Conservation (phyloP, 345 rosid genomes). For the Syzygium aqueum region DNA sequence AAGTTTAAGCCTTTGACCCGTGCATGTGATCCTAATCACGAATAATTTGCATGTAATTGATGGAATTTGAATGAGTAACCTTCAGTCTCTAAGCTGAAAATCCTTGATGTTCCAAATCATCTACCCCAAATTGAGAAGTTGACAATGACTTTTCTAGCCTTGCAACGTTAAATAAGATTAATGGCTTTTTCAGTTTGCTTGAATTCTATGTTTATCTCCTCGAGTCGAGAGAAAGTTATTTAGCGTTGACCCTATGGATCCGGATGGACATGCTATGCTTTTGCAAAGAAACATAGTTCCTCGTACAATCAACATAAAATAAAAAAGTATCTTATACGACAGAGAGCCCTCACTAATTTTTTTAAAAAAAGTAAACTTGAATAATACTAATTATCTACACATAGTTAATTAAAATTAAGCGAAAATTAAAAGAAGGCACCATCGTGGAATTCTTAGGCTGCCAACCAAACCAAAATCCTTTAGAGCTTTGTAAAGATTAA, state of each 20-base stretch:
- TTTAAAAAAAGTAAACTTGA: no score
- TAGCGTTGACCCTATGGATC: background rate
- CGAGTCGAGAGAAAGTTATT: background rate
- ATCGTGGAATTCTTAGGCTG: background rate
- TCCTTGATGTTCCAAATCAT: background rate
- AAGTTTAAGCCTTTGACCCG: background rate
- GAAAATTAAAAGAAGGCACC: background rate
- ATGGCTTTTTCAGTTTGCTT: no score
- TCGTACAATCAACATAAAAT: background rate
- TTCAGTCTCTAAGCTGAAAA: fast-evolving
- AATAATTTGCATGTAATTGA: background rate
- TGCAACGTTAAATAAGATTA: no score
- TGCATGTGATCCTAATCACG: fast-evolving
- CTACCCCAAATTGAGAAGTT: background rate
- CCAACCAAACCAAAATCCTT: background rate
- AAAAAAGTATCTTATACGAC: background rate
- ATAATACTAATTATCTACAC: no score
- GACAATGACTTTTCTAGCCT: background rate
- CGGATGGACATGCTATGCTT: background rate
- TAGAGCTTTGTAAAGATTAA: background rate
- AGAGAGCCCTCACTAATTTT: background rate
- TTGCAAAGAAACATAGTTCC: background rate
- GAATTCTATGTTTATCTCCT: background rate
- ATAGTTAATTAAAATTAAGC: no score
- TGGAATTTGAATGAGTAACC: background rate